Evolutionary conservation across 345 rosid species (phyloP), one percentile per base, ranked within the genome.

Genomic region (Syzygium oleosum): DNA sequence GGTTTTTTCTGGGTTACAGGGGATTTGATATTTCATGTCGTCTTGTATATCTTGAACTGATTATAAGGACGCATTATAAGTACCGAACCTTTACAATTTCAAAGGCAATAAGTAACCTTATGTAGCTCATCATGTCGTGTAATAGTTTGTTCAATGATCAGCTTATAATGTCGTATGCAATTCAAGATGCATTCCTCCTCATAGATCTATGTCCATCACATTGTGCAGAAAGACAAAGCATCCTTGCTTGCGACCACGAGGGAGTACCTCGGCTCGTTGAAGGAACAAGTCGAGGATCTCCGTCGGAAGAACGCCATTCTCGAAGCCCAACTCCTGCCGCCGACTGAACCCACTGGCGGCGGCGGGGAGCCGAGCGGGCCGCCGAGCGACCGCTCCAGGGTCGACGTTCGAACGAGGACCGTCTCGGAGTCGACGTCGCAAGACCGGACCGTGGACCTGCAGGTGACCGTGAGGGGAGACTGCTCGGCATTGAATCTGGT

Each of bases 181-280:
- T 27, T 84, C 38, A 25, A 85, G 58, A 52, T 53, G 46, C 58
- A 52, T 54, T 29, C 46, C 46, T 43, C 46, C 46, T 43, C 46
- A 43, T 43, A 43, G 46, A 43, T 43, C 46, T 43, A 43, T 43
- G 46, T 43, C 46, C 46, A 43, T 43, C 59, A 80, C 25, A 23
- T 10, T 41, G 73, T 85, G 46, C 19, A 95, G 99, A 96, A 90
- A 89, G 98, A 96, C 91, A 97, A 94, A 87, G 96, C 95, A 25
- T 93, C 99, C 10, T 88, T 97, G 85, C 97, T 97, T 3, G 51
- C 86, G 10, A 89, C 87, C 58, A 92, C 98, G 46, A 93, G 94
- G 89, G 98, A 96, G 52, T 87, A 93, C 87, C 80, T 96, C 87
- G 89, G 86, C 22, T 89, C 89, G 34, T 87, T 97, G 91, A 92